Conservation (phyloP, 306 rosid species). For the Astragalus glycyphyllos region DNA sequence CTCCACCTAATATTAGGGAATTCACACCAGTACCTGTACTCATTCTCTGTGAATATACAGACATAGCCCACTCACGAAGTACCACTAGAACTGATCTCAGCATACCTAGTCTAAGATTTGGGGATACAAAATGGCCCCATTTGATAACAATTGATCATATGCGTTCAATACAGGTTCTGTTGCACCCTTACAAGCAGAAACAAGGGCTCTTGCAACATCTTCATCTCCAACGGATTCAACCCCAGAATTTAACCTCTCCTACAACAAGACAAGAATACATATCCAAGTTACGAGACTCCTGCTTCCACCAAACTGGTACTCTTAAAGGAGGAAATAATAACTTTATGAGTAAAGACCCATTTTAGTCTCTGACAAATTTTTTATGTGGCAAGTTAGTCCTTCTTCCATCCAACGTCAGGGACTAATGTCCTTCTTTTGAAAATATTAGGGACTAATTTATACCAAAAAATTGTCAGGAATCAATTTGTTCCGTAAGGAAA, state of each 20-base stretch:
- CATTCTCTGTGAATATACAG: conserved; percentile 75
- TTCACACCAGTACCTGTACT: conserved; percentile 69
- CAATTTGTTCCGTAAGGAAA: too few species aligned
- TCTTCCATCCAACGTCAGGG: too few species aligned
- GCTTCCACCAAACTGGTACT: background rate
- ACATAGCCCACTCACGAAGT: conserved; percentile 95
- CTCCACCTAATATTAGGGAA: conserved; percentile 75
- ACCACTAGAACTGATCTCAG: conserved; percentile 89
- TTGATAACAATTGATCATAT: conserved; percentile 85
- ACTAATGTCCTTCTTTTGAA: too few species aligned
- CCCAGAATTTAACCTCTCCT: conserved; percentile 87
- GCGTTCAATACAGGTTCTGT: conserved; percentile 90
- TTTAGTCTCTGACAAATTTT: too few species aligned
- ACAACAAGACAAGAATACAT: conserved; percentile 33
- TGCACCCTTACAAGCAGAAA: conserved; percentile 94
- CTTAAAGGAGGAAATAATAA: conserved; percentile 3
- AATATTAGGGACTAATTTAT: too few species aligned
- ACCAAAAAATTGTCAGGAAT: too few species aligned
- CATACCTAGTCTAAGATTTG: conserved; percentile 83
- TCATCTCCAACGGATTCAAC: conserved; percentile 90
- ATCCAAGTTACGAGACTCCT: conserved; percentile 10
- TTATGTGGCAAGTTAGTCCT: too few species aligned
- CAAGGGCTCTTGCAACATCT: conserved; percentile 91
- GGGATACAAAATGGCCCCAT: conserved; percentile 83
- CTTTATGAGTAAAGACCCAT: background rate